These are phyloP conservation scores for Lentinula sp. DNA, from an alignment of 768 basidiomycete species.

Conservation along the genomic window DNA sequence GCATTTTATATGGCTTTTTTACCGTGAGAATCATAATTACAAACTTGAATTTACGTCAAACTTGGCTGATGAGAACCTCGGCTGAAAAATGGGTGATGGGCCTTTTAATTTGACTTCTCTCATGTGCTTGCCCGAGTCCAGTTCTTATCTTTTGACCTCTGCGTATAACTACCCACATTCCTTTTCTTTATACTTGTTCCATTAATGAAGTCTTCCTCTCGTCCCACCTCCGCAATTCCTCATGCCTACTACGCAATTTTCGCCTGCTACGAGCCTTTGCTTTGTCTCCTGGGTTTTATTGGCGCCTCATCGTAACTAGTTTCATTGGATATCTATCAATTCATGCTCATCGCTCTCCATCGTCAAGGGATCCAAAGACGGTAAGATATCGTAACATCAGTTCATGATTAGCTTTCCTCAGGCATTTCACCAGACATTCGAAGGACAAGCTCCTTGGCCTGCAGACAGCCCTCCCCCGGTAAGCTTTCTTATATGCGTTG, in stretches of 20 bases:
- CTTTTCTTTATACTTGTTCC: conserved; percentile 6
- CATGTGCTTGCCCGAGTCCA: conserved; percentile 2
- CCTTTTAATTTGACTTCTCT: not conserved
- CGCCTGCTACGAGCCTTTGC: conserved; percentile 66
- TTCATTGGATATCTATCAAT: not conserved
- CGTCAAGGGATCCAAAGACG: conserved; percentile 50
- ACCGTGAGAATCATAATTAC: not conserved
- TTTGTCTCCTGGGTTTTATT: conserved; percentile 59
- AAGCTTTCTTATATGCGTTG: not conserved
- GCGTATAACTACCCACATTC: conserved; percentile 10
- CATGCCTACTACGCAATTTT: conserved; percentile 70
- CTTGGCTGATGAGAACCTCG: not conserved
- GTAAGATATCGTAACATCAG: conserved; percentile 28
- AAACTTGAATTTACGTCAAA: not conserved
- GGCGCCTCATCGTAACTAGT: conserved; percentile 46
- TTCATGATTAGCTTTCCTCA: not conserved
- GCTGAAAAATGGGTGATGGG: not conserved
- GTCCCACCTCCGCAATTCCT: conserved; percentile 57
- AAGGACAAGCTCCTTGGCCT: conserved; percentile 73
- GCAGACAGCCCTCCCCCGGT: conserved; percentile 36
- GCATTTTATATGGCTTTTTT: conserved; percentile 35
- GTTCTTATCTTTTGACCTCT: conserved; percentile 4
- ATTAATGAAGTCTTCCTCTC: conserved; percentile 24
- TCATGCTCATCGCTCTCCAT: conserved; percentile 9
- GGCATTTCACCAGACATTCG: conserved; percentile 46